Base-by-base conservation (phyloP, 140 eudicot genomes). In the Stevia rebaudiana region DNA sequence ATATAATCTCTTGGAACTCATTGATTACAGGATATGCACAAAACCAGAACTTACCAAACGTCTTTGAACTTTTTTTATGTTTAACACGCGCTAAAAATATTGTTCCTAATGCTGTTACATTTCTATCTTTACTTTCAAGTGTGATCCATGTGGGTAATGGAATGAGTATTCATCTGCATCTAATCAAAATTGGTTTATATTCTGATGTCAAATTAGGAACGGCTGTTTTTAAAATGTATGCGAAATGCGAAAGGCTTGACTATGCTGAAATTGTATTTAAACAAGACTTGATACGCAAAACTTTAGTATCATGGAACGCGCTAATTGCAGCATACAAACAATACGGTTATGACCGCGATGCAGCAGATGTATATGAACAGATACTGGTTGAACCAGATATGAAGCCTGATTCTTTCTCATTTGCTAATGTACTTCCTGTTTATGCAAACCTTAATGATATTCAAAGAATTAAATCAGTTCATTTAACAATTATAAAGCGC, bases 201-300 rank as follows among this genome's bases (percentile, higher is more conserved):
- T 61, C 52, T 40, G 75, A 80, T 51, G 59, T 66, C 40, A 75
- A 75, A 25, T 6, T 80, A 40, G 84, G 81, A 66, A 80, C 84
- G n/a, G 78, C 81, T n/a, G 39, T 80, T 35, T 47, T 75, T 28
- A 74, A 75, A 43, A 80, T 80, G 84, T 80, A 80, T 61, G 81
- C 84, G 4, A 80, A 80, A 63, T 80, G 81, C 47, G 75, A 75
- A 37, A 67, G 63, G 35, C 49, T 70, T 44, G 78, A 80, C 23
- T 71, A 21, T 19, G 84, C 79, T 50, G 64, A 12, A 48, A 24
- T 42, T 0, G 68, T 75, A 44, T 80, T 80, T 44, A 61, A 75
- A 44, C 68, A 66, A 47, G 76, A 69, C 44, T 62, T 68, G 69
- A 12, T 54, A 1, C 67, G 36, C 51, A 80, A 75, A 69, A 80